Evolutionary conservation across 2,329 filamentous ascomycete genomes (phyloP).

Genomic region (Xylaria sp.): DNA sequence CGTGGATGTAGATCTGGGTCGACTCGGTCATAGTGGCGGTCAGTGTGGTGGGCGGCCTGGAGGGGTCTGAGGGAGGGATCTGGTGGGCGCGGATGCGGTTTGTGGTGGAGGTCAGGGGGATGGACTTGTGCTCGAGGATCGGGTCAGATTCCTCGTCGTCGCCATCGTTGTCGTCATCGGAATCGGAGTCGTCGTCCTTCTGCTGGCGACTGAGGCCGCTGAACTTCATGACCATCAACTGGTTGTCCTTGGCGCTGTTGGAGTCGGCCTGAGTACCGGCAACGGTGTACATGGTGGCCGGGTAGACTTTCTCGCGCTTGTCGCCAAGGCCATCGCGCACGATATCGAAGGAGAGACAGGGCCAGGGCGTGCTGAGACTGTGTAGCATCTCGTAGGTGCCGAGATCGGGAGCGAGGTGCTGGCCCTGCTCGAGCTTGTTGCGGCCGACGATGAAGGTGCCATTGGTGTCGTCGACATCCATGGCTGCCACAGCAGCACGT

Average conservation of each 20-base stretch:
- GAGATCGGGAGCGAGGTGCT: conserved; percentile 89
- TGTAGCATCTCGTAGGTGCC: conserved; percentile 99
- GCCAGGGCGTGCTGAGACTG: conserved; percentile 93
- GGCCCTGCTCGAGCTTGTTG: conserved; percentile 88
- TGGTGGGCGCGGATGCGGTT: conserved; percentile 94
- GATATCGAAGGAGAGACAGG: conserved; percentile 95
- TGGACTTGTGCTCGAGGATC: conserved; percentile 91
- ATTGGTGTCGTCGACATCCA: conserved; percentile 88
- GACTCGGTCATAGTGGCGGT: conserved; percentile 95
- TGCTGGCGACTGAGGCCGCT: conserved; percentile 92
- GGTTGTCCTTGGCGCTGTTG: conserved; percentile 82
- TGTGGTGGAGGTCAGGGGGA: conserved; percentile 86
- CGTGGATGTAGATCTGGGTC: conserved; percentile 88
- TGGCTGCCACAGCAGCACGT: conserved; percentile 74
- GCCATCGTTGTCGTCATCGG: conserved; percentile 73
- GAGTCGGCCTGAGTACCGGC: conserved; percentile 92
- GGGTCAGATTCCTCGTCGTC: conserved; percentile 85
- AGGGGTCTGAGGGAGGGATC: conserved; percentile 75
- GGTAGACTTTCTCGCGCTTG: conserved; percentile 85
- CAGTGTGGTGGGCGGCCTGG: conserved; percentile 80
- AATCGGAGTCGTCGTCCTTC: conserved; percentile 73
- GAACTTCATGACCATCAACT: conserved; percentile 95
- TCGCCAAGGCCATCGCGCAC: conserved; percentile 87
- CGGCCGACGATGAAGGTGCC: conserved; percentile 96
- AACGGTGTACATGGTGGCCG: conserved; percentile 93